A percentile compares a stretch with the other conserved stretches of the same genome.
These are phyloP conservation scores for Afroboletus lepidellus DNA, from an alignment of 1,284 basidiomycete genomes.

Conservation along the genomic window DNA sequence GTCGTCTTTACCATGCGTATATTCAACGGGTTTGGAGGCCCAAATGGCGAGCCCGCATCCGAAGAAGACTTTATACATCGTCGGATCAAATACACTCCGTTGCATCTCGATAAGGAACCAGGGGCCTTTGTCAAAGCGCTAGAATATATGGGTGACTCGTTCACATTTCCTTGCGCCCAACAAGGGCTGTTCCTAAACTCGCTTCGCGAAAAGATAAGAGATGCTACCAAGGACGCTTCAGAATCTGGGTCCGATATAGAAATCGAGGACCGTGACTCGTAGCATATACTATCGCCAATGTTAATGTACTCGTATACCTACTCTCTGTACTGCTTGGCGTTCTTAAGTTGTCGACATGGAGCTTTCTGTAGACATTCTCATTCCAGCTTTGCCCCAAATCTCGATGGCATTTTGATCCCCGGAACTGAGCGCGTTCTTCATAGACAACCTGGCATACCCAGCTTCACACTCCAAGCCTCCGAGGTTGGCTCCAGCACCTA, in stretches of 20 bases:
- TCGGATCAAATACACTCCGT: conserved; percentile 58
- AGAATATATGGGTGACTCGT: conserved; percentile 59
- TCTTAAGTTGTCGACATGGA: not conserved
- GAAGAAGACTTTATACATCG: conserved; percentile 38
- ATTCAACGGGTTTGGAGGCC: conserved; percentile 38
- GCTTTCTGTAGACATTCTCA: conserved; percentile 6
- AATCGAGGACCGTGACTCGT: conserved; percentile 13
- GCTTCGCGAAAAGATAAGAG: conserved; percentile 48
- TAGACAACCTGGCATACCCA: conserved; percentile 52
- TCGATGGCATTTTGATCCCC: conserved; percentile 45
- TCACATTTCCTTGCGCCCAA: conserved; percentile 67
- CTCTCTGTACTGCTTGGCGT: conserved; percentile 15
- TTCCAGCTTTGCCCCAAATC: conserved; percentile 53
- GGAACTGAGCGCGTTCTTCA: conserved; percentile 44
- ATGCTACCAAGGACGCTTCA: conserved; percentile 33
- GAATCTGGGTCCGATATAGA: conserved; percentile 35
- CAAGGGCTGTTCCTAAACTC: conserved; percentile 62
- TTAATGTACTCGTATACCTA: conserved; percentile 19
- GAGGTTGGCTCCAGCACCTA: conserved; percentile 74
- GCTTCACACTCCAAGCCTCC: conserved; percentile 64
- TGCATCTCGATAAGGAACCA: conserved; percentile 60
- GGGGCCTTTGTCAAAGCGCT: conserved; percentile 52
- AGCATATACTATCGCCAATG: conserved; percentile 1
- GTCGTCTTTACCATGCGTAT: conserved; percentile 59
- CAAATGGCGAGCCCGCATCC: conserved; percentile 32